Evolutionary conservation across 106 monocot genomes (phyloP).

Genomic region (Vanilla planifolia): DNA sequence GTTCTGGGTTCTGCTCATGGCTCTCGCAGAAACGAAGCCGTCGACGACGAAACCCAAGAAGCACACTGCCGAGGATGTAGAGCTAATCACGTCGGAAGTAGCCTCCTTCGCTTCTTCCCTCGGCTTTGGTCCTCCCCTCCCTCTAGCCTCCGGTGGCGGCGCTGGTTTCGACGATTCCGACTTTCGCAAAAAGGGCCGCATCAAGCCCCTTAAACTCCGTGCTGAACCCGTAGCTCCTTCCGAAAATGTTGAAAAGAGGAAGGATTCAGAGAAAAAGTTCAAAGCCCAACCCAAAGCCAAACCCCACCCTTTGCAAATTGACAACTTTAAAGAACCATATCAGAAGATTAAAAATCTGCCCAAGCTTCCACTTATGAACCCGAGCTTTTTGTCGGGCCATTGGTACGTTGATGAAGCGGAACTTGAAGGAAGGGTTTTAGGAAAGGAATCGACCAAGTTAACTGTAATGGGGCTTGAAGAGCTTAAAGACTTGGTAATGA

Average conservation of each 20-base stretch:
- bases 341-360: slow-evolving; percentile 2
- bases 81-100: slow-evolving; percentile 55
- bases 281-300: slow-evolving; percentile 17
- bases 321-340: slow-evolving; percentile 6
- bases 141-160: slow-evolving; percentile 18
- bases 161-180: slow-evolving; percentile 80
- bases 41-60: slow-evolving; percentile 27
- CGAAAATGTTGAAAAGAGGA: background rate
- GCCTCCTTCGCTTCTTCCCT: slow-evolving; percentile 80
- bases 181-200: slow-evolving; percentile 63
- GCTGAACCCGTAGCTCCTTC: background rate
- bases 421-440: slow-evolving; percentile 50
- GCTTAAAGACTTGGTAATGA: slow-evolving; percentile 38
- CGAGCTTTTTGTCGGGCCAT: slow-evolving; percentile 34
- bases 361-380: slow-evolving; percentile 50
- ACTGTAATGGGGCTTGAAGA: slow-evolving; percentile 34
- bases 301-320: slow-evolving; percentile 53
- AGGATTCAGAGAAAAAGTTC: background rate
- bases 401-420: slow-evolving; percentile 75
- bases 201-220: slow-evolving; percentile 16
- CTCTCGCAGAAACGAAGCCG: background rate
- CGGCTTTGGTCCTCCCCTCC: slow-evolving; percentile 34
- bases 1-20: too few relatives aligned
- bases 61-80: slow-evolving; percentile 32
- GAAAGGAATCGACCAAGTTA: slow-evolving; percentile 10